These are phyloP conservation scores for Pleurotus platypus DNA, from an alignment of 768 basidiomycete genomes.

Conservation along the genomic window DNA sequence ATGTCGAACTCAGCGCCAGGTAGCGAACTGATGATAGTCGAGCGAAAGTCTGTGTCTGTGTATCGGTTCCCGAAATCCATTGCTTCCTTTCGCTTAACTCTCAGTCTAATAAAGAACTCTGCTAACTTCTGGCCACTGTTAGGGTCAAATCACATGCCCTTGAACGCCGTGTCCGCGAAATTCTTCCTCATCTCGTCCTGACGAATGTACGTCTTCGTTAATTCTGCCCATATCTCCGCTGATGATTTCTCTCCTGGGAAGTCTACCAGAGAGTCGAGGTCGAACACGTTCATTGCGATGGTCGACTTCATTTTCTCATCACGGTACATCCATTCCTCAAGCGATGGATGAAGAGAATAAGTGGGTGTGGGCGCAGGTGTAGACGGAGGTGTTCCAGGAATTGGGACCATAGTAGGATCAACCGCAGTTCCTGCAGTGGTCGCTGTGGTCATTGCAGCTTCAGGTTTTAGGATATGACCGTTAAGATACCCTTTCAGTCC, in stretches of 20 bases:
- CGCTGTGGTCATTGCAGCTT: too few species aligned
- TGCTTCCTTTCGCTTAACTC: neutral
- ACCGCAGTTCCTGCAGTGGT: too few species aligned
- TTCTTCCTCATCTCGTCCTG: neutral
- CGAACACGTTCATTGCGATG: neutral
- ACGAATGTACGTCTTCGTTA: neutral
- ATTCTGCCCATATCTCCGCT: neutral
- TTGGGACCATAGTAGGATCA: too few species aligned
- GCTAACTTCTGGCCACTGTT: neutral
- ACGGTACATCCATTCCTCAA: too few species aligned
- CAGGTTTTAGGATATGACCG: too few species aligned
- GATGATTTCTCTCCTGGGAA: slow-evolving; percentile 12
- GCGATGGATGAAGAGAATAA: too few species aligned
- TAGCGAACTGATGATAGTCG: slow-evolving; percentile 17
- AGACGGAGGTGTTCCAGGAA: too few species aligned
- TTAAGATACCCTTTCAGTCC: too few species aligned
- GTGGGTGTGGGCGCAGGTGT: too few species aligned
- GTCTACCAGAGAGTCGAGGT: slow-evolving; percentile 14
- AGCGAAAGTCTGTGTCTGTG: slow-evolving; percentile 13
- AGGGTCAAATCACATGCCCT: neutral
- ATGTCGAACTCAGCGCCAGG: slow-evolving; percentile 17
- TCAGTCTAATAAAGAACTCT: neutral
- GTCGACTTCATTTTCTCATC: too few species aligned
- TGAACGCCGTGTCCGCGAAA: neutral
- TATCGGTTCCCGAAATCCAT: neutral